phyloP scores from a whole-genome alignment of 345 rosid genomes.

The Gossypium rotundifolium region DNA sequence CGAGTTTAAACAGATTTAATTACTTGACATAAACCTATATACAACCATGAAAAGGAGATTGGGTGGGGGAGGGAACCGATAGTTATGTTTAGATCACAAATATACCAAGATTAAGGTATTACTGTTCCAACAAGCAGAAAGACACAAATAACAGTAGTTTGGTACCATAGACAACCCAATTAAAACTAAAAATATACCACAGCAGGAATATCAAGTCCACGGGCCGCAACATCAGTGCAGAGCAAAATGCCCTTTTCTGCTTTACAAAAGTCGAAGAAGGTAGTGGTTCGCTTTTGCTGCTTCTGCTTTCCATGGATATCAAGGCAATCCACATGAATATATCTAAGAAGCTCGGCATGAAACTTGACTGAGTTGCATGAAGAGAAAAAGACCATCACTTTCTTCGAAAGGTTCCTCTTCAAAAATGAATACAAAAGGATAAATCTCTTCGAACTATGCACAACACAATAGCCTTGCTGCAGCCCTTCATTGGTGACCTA shows the following conservation, averaged over 20 bases:
- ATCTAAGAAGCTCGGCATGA: constrained; percentile 80
- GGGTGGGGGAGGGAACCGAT: too few relatives aligned
- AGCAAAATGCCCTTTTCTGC: constrained; percentile 86
- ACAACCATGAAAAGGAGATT: neutral
- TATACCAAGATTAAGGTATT: neutral
- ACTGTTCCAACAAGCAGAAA: neutral
- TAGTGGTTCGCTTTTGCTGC: constrained; percentile 84
- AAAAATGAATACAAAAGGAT: constrained; percentile 78
- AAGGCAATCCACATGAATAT: constrained; percentile 63
- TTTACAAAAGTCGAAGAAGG: constrained; percentile 91
- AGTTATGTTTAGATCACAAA: neutral
- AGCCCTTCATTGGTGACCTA: constrained; percentile 97
- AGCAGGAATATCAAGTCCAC: constrained; percentile 95
- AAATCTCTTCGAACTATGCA: constrained; percentile 78
- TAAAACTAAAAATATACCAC: constrained; percentile 49
- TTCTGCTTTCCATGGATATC: constrained; percentile 95
- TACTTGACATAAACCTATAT: neutral
- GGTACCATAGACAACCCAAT: neutral
- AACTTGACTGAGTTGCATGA: constrained; percentile 92
- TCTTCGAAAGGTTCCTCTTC: constrained; percentile 82
- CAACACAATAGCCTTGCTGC: constrained; percentile 93
- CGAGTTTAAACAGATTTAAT: neutral
- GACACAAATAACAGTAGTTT: neutral
- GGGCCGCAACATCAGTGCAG: constrained; percentile 98
- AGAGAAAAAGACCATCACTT: constrained; percentile 97